Evolutionary conservation across 2,329 filamentous ascomycete species (phyloP).

Genomic region (Colletotrichum sp.): DNA sequence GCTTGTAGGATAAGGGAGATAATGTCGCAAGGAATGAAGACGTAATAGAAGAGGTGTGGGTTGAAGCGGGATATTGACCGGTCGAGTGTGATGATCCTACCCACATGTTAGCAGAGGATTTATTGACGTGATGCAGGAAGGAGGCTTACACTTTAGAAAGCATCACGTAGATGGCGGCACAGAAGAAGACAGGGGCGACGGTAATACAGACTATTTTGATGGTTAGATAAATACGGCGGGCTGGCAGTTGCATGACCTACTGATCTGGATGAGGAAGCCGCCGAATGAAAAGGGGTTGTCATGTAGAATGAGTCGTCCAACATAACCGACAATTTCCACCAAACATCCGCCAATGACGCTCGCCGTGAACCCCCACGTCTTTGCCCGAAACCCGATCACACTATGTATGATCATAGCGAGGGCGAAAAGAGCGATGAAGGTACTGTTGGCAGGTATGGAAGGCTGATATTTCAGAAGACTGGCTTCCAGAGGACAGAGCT

Average conservation of each 20-base stretch:
- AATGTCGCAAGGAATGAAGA: constrained; percentile 55
- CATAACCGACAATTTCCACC: constrained; percentile 66
- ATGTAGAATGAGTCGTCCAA: constrained; percentile 60
- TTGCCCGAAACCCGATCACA: constrained; percentile 45
- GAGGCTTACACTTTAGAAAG: constrained; percentile 18
- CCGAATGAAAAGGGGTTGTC: constrained; percentile 61
- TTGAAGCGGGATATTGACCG: constrained; percentile 30
- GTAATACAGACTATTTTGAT: constrained; percentile 35
- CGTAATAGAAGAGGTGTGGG: constrained; percentile 34
- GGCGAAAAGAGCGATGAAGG: constrained; percentile 44
- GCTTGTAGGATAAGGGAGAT: constrained; percentile 58
- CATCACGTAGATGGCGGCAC: constrained; percentile 32
- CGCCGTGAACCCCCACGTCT: constrained; percentile 46
- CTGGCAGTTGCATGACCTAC: constrained; percentile 24
- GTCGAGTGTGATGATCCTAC: constrained; percentile 29
- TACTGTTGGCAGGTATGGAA: constrained; percentile 35
- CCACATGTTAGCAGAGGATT: background rate
- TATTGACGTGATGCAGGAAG: constrained; percentile 7
- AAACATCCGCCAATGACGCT: constrained; percentile 60
- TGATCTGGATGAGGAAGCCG: constrained; percentile 68
- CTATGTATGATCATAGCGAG: constrained; percentile 48
- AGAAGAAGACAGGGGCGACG: constrained; percentile 31
- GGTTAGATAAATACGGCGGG: background rate
- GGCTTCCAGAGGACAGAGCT: constrained; percentile 45
- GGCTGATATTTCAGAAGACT: constrained; percentile 48